A percentile compares a stretch with the other conserved stretches of the same genome.
Evolutionary conservation across 1,284 basidiomycete genomes (phyloP).

Genomic region (Moniliella sp.): DNA sequence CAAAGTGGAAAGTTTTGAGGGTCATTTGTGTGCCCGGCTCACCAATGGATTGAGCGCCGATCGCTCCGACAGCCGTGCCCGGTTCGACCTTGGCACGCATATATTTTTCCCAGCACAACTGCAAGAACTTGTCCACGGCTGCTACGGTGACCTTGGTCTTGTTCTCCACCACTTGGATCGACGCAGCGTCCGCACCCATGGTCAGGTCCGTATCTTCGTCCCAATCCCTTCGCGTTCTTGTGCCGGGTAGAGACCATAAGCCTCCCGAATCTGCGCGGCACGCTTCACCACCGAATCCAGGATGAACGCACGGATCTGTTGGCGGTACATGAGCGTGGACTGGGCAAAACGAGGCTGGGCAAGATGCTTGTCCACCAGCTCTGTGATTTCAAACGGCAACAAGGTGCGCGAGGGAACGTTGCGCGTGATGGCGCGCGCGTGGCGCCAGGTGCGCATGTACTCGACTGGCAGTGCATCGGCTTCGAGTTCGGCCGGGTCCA

Average conservation of each 20-base stretch:
- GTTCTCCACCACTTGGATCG: constrained; percentile 51
- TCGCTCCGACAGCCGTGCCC: constrained; percentile 72
- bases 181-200: constrained; percentile 45
- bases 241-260: constrained; percentile 65
- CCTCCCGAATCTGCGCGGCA: constrained; percentile 50
- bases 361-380: constrained; percentile 50
- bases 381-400: constrained; percentile 66
- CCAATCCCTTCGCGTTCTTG: constrained; percentile 53
- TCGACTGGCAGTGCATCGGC: constrained; percentile 63
- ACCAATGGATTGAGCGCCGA: constrained; percentile 97
- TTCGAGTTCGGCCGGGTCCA: constrained; percentile 87
- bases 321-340: constrained; percentile 50
- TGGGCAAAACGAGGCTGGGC: constrained; percentile 37
- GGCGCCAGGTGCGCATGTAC: constrained; percentile 53
- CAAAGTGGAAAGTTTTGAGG: constrained; percentile 99
- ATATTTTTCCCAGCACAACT: constrained; percentile 53
- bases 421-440: constrained; percentile 49
- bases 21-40: constrained; percentile 99
- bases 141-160: constrained; percentile 65
- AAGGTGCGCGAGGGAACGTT: constrained; percentile 41
- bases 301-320: constrained; percentile 56
- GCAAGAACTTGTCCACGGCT: constrained; percentile 59
- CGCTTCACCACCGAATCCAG: constrained; percentile 47
- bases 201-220: constrained; percentile 56
- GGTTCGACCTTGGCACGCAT: constrained; percentile 29